A percentile compares a stretch with the other conserved stretches of the same genome.
phyloP scores from a whole-genome alignment of 2,329 filamentous ascomycete genomes.

The Bipolaris oryzae region DNA sequence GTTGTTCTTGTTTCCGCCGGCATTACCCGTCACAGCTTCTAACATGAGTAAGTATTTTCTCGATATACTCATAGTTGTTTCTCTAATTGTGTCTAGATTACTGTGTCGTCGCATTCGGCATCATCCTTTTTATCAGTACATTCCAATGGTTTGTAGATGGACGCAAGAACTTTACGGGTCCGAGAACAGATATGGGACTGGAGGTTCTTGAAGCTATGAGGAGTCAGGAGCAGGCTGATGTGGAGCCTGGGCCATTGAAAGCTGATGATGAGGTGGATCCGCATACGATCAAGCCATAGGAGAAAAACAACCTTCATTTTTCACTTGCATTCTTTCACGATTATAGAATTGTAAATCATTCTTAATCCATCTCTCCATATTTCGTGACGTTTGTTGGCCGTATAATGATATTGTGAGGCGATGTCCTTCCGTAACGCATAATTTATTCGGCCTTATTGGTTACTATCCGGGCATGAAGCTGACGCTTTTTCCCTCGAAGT shows the following conservation, averaged over 20 bases:
- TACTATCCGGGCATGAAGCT: not conserved
- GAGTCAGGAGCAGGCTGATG: constrained; percentile 22
- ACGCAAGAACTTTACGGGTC: constrained; percentile 65
- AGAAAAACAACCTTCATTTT: not conserved
- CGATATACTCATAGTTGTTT: not conserved
- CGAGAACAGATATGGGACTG: constrained; percentile 48
- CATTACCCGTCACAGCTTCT: constrained; percentile 64
- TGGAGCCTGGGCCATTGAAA: constrained; percentile 11
- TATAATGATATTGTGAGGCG: too few species aligned
- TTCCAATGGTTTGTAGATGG: constrained; percentile 67
- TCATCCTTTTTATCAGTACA: constrained; percentile 62
- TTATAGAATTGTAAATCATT: not conserved
- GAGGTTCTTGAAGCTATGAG: constrained; percentile 49
- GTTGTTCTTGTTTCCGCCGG: constrained; percentile 75
- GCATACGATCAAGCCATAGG: not conserved
- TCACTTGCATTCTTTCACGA: not conserved
- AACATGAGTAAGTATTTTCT: constrained; percentile 68
- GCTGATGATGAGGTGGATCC: constrained; percentile 12
- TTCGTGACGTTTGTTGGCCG: not conserved
- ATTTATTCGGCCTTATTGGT: too few species aligned
- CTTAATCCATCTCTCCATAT: not conserved
- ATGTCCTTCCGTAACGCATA: too few species aligned
- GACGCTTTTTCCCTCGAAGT: not conserved
- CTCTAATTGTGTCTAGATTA: constrained; percentile 50
- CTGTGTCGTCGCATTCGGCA: constrained; percentile 63